Conservation (phyloP, 306 rosid genomes). For the Quercus cerris region DNA sequence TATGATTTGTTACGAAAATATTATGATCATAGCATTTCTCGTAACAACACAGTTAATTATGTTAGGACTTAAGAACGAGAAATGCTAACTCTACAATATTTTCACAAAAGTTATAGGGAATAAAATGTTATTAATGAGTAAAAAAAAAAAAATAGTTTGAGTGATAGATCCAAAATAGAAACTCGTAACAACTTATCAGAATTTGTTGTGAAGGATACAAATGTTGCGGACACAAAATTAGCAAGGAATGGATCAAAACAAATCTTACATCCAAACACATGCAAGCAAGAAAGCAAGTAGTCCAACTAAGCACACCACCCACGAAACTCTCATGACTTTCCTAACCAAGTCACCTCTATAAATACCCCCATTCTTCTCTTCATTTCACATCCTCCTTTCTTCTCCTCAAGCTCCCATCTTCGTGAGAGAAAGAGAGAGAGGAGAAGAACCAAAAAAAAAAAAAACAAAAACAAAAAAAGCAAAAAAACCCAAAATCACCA, state of each 20-base stretch:
- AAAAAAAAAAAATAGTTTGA: no score
- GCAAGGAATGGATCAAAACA: not conserved
- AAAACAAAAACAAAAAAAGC: not conserved
- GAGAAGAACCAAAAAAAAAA: not conserved
- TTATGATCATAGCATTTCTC: no score
- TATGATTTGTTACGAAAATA: no score
- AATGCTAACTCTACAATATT: no score
- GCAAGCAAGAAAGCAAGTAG: not conserved
- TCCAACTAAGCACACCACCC: slow-evolving; percentile 15
- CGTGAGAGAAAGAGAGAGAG: not conserved
- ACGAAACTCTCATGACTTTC: slow-evolving; percentile 32
- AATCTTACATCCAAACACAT: slow-evolving; percentile 12
- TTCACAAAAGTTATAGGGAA: no score
- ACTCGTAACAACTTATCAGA: no score
- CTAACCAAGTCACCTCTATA: slow-evolving; percentile 29
- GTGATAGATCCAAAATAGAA: no score
- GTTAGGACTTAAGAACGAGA: no score
- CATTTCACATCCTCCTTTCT: not conserved
- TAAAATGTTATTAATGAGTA: no score
- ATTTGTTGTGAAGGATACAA: no score
- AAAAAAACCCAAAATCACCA: not conserved
- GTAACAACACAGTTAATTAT: no score
- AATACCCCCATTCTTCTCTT: not conserved
- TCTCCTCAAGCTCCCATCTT: not conserved
- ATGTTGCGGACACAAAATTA: no score